phyloP scores from a whole-genome alignment of 2,329 filamentous ascomycete genomes.

The Stagonosporopsis rhizophila region DNA sequence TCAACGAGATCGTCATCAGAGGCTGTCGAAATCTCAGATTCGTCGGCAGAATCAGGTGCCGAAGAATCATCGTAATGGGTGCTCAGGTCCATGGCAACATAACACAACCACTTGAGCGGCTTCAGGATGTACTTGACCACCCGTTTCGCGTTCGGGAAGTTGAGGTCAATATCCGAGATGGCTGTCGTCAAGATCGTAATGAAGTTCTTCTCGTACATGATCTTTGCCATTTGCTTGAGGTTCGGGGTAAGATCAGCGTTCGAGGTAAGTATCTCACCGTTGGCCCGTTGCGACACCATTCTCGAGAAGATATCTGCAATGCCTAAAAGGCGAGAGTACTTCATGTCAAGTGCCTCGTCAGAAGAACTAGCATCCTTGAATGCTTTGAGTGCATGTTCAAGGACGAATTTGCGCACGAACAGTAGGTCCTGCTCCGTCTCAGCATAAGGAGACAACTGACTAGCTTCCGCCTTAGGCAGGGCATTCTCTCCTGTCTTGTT shows the following conservation, averaged over 20 bases:
- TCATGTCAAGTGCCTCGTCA: slow-evolving; percentile 79
- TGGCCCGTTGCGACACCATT: slow-evolving; percentile 73
- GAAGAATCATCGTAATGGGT: slow-evolving; percentile 77
- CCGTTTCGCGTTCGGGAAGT: slow-evolving; percentile 89
- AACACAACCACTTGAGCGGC: slow-evolving; percentile 85
- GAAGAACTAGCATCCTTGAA: slow-evolving; percentile 87
- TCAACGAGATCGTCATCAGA: slow-evolving; percentile 86
- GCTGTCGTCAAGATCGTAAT: slow-evolving; percentile 87
- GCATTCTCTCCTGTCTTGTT: slow-evolving; percentile 83
- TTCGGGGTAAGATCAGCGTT: slow-evolving; percentile 58
- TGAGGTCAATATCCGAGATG: slow-evolving; percentile 93
- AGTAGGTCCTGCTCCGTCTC: slow-evolving; percentile 84
- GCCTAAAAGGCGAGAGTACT: slow-evolving; percentile 86
- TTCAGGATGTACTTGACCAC: slow-evolving; percentile 96
- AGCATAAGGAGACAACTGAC: slow-evolving; percentile 51
- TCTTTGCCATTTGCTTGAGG: slow-evolving; percentile 82
- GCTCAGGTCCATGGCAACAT: slow-evolving; percentile 85
- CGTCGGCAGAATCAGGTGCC: slow-evolving; percentile 69
- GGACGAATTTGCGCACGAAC: slow-evolving; percentile 92
- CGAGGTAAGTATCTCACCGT: slow-evolving; percentile 47
- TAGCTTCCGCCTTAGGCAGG: slow-evolving; percentile 56
- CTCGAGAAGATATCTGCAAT: slow-evolving; percentile 91
- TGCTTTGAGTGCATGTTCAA: slow-evolving; percentile 89
- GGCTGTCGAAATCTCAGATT: slow-evolving; percentile 90
- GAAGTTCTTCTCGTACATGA: slow-evolving; percentile 99